Percentiles rank a stretch among this genome's conserved stretches.
phyloP scores from a whole-genome alignment of 2,329 filamentous ascomycete genomes.

The Apiospora aurea region DNA sequence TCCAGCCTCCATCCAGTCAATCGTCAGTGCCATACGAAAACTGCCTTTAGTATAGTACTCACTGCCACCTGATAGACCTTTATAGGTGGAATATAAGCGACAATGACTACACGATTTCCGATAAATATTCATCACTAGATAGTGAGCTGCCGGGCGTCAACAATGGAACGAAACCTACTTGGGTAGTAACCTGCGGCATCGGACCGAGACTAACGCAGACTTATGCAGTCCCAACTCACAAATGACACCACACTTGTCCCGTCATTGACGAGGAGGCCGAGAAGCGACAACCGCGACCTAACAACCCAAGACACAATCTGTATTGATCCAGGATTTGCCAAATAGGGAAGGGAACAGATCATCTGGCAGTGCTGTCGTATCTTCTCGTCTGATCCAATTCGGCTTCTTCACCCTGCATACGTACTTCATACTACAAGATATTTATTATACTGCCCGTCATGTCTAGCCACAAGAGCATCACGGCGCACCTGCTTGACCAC shows the following conservation, averaged over 20 bases:
- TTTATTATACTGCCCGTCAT: conserved; percentile 29
- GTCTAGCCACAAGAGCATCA: conserved; percentile 29
- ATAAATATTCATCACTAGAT: not conserved
- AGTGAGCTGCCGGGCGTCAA: not conserved
- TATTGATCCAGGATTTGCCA: too few relatives aligned
- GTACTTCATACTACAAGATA: not conserved
- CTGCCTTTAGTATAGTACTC: not conserved
- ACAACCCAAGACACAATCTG: not conserved
- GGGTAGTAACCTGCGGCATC: not conserved
- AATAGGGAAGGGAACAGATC: not conserved
- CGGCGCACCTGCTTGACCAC: conserved; percentile 32
- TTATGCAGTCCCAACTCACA: not conserved
- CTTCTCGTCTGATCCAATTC: not conserved
- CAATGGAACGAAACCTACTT: not conserved
- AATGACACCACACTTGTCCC: not conserved
- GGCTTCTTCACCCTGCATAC: not conserved
- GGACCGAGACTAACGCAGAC: conserved; percentile 13
- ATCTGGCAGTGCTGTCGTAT: not conserved
- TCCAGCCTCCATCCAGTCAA: not conserved
- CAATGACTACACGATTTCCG: not conserved
- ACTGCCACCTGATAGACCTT: not conserved
- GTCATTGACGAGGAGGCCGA: conserved; percentile 6
- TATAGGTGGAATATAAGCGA: not conserved
- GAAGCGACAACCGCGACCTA: not conserved
- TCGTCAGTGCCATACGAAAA: not conserved